A percentile compares a stretch with the other conserved stretches of the same genome.
These are phyloP conservation scores for Chalciporus chontae DNA, from an alignment of 768 basidiomycete species.

Conservation along the genomic window DNA sequence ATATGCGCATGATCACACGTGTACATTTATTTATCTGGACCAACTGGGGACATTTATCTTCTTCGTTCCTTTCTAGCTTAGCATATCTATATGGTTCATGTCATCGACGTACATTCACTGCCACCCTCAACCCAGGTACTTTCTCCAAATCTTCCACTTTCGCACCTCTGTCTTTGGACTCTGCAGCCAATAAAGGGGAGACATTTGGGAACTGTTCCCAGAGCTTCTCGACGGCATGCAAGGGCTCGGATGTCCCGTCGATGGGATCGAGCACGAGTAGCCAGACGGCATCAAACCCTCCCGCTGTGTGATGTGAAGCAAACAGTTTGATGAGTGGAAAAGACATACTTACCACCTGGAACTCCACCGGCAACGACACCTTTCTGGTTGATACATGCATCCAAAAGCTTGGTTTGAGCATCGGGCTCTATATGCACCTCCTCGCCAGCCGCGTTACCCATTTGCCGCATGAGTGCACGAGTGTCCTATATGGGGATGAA, in stretches of 20 bases:
- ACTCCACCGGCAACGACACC: constrained; percentile 95
- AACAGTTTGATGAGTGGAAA: not conserved
- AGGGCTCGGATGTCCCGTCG: constrained; percentile 46
- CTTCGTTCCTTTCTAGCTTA: constrained; percentile 3
- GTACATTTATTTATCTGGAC: constrained; percentile 22
- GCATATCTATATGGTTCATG: not conserved
- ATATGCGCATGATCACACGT: constrained; percentile 56
- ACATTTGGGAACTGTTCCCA: constrained; percentile 66
- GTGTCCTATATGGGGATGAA: constrained; percentile 52
- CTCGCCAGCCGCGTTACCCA: constrained; percentile 61
- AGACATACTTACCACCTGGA: constrained; percentile 73
- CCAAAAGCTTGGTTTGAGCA: constrained; percentile 80
- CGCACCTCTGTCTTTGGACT: constrained; percentile 66
- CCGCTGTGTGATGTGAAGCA: constrained; percentile 51
- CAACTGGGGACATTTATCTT: constrained; percentile 6
- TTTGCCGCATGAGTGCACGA: constrained; percentile 74
- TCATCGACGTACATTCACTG: constrained; percentile 28
- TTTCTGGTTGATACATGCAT: constrained; percentile 69
- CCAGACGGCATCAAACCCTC: constrained; percentile 97
- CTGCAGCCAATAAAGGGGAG: constrained; percentile 66
- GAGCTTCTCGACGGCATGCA: constrained; percentile 58
- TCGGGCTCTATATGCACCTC: constrained; percentile 88
- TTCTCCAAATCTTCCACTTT: constrained; percentile 57
- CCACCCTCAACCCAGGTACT: constrained; percentile 51
- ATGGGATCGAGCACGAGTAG: constrained; percentile 72